Evolutionary conservation across 306 rosid genomes (phyloP).

Genomic region (Cicer yamashitae): DNA sequence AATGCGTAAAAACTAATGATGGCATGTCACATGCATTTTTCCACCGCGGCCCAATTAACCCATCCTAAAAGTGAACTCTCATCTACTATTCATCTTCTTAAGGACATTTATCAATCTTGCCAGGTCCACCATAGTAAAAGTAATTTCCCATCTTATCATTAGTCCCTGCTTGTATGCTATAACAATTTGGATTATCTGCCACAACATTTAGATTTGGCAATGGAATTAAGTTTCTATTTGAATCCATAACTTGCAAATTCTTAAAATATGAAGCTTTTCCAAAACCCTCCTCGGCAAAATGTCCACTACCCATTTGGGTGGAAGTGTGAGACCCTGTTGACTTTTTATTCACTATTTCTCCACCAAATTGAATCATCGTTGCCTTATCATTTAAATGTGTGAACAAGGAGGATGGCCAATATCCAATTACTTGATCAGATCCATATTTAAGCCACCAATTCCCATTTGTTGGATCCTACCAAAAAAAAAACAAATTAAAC

Average conservation of each 20-base stretch:
- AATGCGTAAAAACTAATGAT: too few relatives aligned
- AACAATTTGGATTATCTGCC: conserved; percentile 90
- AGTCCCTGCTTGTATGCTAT: conserved; percentile 79
- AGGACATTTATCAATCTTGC: conserved; percentile 81
- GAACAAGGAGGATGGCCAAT: conserved; percentile 87
- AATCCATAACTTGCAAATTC: conserved; percentile 84
- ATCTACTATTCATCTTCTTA: conserved; percentile 38
- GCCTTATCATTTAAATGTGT: conserved; percentile 76
- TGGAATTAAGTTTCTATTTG: conserved; percentile 78
- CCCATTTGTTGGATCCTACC: conserved; percentile 89
- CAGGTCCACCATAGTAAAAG: conserved; percentile 95
- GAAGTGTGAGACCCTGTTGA: conserved; percentile 69
- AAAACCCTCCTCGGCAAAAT: conserved; percentile 79
- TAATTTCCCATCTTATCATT: conserved; percentile 82
- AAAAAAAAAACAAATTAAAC: neutral
- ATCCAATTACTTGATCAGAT: conserved; percentile 67
- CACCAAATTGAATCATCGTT: conserved; percentile 88
- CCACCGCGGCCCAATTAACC: too few relatives aligned
- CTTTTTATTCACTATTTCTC: conserved; percentile 76
- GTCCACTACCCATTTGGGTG: conserved; percentile 94
- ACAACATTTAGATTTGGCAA: conserved; percentile 69
- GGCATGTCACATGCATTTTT: too few relatives aligned
- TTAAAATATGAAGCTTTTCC: conserved; percentile 84
- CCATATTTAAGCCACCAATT: conserved; percentile 94
- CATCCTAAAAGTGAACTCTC: too few relatives aligned